These are phyloP conservation scores for Hanseniaspora sp. DNA, from an alignment of 1,139 yeast genomes.

Conservation along the genomic window DNA sequence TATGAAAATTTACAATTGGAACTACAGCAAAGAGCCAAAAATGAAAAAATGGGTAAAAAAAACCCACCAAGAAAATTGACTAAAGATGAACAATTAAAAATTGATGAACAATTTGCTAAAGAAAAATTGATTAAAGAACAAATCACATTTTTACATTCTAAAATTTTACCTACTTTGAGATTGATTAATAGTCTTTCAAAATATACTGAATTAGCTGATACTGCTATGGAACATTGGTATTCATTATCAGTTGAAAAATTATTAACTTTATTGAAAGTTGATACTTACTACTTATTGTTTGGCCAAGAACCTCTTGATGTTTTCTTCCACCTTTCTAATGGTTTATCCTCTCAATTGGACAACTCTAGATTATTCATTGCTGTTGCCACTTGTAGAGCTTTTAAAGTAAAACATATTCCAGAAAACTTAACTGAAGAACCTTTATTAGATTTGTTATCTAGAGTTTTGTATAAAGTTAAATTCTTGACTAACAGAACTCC, in stretches of 20 bases:
- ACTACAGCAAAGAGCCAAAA: constrained; percentile 62
- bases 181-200: constrained; percentile 44
- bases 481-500: constrained; percentile 63
- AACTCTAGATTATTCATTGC: constrained; percentile 49
- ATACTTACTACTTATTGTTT: constrained; percentile 35
- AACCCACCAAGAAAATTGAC: constrained; percentile 44
- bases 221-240: constrained; percentile 65
- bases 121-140: constrained; percentile 45
- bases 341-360: constrained; percentile 37
- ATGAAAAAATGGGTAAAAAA: constrained; percentile 41
- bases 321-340: constrained; percentile 38
- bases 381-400: constrained; percentile 51
- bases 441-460: constrained; percentile 43
- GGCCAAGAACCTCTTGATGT: constrained; percentile 32
- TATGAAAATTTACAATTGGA: constrained; percentile 88
- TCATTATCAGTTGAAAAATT: constrained; percentile 47
- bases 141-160: constrained; percentile 33
- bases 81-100: constrained; percentile 59
- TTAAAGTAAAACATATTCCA: constrained; percentile 36
- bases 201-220: constrained; percentile 46
- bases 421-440: constrained; percentile 41
- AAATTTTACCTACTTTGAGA: constrained; percentile 35
- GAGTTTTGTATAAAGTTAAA: constrained; percentile 65
- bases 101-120: constrained; percentile 48
- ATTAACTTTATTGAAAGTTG: constrained; percentile 34